Percentiles rank a stretch among this genome's conserved stretches.
Conservation (phyloP, 306 rosid genomes). For the Lablab purpureus region DNA sequence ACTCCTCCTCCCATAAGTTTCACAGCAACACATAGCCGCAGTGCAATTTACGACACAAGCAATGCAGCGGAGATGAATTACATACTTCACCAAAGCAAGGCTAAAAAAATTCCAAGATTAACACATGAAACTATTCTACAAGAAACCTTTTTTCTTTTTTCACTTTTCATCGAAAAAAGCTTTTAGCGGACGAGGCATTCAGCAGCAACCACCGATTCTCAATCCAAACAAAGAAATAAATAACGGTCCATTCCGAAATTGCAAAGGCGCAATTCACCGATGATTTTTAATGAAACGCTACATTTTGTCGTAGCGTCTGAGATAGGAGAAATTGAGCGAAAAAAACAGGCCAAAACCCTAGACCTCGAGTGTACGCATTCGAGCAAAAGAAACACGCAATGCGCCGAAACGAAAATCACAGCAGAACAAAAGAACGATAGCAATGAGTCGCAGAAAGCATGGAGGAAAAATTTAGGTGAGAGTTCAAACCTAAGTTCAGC, state of each 20-base stretch:
- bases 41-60: slow-evolving; percentile 16
- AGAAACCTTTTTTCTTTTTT: slow-evolving; percentile 22
- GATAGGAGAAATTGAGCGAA: not conserved
- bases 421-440: not conserved
- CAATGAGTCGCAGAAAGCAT: slow-evolving; percentile 10
- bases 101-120: slow-evolving; percentile 12
- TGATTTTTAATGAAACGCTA: slow-evolving; percentile 1
- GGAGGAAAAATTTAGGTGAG: slow-evolving; percentile 16
- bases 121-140: not conserved
- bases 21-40: slow-evolving; percentile 19
- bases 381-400: slow-evolving; percentile 10
- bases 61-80: not conserved
- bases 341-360: slow-evolving; percentile 50
- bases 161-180: slow-evolving; percentile 30
- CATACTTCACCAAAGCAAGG: slow-evolving; percentile 31
- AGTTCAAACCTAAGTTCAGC: slow-evolving; percentile 52
- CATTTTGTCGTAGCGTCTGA: not conserved
- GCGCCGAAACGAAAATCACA: slow-evolving; percentile 26
- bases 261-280: not conserved
- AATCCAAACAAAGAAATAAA: not conserved
- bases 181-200: not conserved
- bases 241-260: not conserved
- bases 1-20: not conserved
- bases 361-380: slow-evolving; percentile 24
- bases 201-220: slow-evolving; percentile 15